These are phyloP conservation scores for Cenchrus americanus DNA, from an alignment of 176 grass and related monocot species.

Conservation along the genomic window DNA sequence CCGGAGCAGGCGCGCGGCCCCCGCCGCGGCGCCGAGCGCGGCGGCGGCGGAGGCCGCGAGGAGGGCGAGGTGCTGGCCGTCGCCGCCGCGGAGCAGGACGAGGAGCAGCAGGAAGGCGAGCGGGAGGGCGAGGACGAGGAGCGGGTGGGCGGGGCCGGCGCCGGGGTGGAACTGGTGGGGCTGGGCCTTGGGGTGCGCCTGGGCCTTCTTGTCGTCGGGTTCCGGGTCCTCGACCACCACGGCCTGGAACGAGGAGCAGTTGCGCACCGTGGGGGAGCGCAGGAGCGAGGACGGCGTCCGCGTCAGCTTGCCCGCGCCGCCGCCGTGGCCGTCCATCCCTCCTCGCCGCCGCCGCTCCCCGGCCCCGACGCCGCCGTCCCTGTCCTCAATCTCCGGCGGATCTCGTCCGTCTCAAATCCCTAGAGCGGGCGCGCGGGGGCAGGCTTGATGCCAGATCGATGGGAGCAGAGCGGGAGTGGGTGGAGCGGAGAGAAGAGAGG, in stretches of 20 bases:
- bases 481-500: slow-evolving; percentile 44
- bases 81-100: slow-evolving; percentile 48
- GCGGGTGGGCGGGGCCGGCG: slow-evolving; percentile 30
- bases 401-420: not conserved
- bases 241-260: slow-evolving; percentile 63
- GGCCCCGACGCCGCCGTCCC: slow-evolving; percentile 26
- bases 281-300: slow-evolving; percentile 84
- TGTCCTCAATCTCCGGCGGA: slow-evolving; percentile 37
- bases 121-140: slow-evolving; percentile 45
- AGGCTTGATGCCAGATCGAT: slow-evolving; percentile 12
- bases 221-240: slow-evolving; percentile 63
- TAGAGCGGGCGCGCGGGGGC: not conserved
- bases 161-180: slow-evolving; percentile 40
- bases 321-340: slow-evolving; percentile 47
- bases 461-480: slow-evolving; percentile 27
- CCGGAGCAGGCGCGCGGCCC: slow-evolving; percentile 42
- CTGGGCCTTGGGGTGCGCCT: slow-evolving; percentile 47
- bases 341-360: slow-evolving; percentile 16
- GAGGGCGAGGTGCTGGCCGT: slow-evolving; percentile 46
- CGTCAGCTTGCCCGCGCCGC: slow-evolving; percentile 59
- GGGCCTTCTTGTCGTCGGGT: slow-evolving; percentile 59
- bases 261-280: slow-evolving; percentile 78
- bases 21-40: slow-evolving; percentile 52
- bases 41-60: slow-evolving; percentile 44
- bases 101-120: slow-evolving; percentile 52